Base-by-base conservation (phyloP, 2,329 filamentous ascomycete genomes). In the Claviceps pusilla region DNA sequence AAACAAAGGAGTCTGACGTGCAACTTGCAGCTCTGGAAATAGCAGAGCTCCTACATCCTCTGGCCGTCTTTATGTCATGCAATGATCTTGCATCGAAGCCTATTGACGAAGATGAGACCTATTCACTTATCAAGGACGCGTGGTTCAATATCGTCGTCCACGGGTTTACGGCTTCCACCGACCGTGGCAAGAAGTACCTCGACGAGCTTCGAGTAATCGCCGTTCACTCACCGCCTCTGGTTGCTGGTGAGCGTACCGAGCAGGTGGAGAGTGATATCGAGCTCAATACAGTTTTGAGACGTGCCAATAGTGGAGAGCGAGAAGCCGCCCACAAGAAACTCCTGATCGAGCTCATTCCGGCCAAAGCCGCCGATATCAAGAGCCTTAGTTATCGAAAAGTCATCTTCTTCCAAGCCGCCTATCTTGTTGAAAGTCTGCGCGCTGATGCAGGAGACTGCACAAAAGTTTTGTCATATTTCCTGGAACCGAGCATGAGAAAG, bases 121-220 rank as follows among this genome's bases (percentile, higher is more conserved):
- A 86, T 57, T 79, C 81, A 31, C 72, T 94, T 55, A 79, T 93
- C 60, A 83, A 91, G 52, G 90, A 98, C 73, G 88, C 89, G 5
- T 99, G 93, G 93, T 97, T 96, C 72, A 99, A 98, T 63, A 89
- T 97, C 58, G 87, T 90, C 28, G 86, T 95, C 0, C 93, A 98
- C 66, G 93, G 90, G 4, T 95, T 97, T 65, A 84, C 83, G 10
- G 76, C 85, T 11, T 78, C 79, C 16, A 91, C 89, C 0, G 78
- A 83, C 16, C 79, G 86, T 54, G 87, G 84, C 19, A 84, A 83
- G 65, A 79, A 80, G 59, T 82, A 94, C 62, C 69, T 83, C 51
- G 78, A 84, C 55, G 89, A 96, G 64, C 76, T 99, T 24, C 82
- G 87, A 29, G 76, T 87, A 41, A 83, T 99, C 65, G 91, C 94